Base-by-base conservation (phyloP, 768 basidiomycete species). In the Kwoniella pini region DNA sequence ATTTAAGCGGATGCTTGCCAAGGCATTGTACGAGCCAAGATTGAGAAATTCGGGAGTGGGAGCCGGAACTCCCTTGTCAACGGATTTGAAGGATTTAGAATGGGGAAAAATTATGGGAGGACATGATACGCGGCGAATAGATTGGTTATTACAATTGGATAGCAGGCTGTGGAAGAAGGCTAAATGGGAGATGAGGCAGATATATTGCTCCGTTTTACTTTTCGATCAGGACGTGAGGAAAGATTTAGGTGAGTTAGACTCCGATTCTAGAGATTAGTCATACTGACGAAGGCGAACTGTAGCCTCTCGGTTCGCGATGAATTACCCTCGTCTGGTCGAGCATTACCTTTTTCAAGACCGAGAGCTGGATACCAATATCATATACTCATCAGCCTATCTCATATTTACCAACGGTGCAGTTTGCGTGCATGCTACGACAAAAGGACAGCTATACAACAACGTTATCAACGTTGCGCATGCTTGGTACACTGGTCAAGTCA, bases 351-450 rank as follows among this genome's bases (percentile, higher is more conserved):
- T 95, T 44, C 85, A 89, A 21, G 96, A 98, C 69, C 85, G 94
- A 12, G 95, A 99, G 75, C 88, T 90, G 0, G 96, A 99, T 75
- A 91, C 91, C 6, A 93, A 90, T 15, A 88, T 98, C 81, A 89
- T 94, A 71, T 92, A 91, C 74, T 90, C 95, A 63, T 89, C 91
- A 15, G 82, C 95, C 4, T 91, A 68, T 31, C 54, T 66, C 72
- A 83, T 98, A 31, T 96, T 96, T 80, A 92, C 93, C 0, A 88
- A 91, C 0, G 93, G 93, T 0, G 88, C 87, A 1, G 86, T 94
- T 51, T 87, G 90, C 4, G 82, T 84, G 0, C 87, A 91, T 67
- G 86, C 95, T 50, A 88, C 90, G 19, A 82, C 83, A 6, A 82
- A 87, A 59, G 86, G 88, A 71, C 82, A 84, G 63, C 84, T 96